Evolutionary conservation across 177 flowering plant species (phyloP), one percentile per base, ranked within the genome.

Genomic region (Vitis hybrid): DNA sequence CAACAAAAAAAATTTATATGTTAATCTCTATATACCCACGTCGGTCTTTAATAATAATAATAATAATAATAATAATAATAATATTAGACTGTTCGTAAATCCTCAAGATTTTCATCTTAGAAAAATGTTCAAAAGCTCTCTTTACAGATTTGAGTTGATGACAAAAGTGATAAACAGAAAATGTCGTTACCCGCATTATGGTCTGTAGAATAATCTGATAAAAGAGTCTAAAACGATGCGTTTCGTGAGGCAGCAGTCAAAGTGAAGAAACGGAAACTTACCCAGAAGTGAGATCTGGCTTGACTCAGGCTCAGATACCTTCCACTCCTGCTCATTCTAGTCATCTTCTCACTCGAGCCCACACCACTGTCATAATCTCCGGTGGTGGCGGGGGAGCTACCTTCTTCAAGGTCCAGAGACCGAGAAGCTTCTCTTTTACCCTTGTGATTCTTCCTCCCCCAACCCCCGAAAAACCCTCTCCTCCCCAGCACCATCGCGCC

Each of bases 251-350:
- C 59, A 21, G 18, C 27, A 11, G 11, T 57, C 18, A 57, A 57
- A 57, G 60, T 17, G 21, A 13, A 58, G 46, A 58, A 15, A 8
- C 32, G 52, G 2, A 32, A 62, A 64, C 74, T 74, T 75, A 86
- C 90, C 87, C 83, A 84, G 67, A 86, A 80, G 50, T 70, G 78
- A 71, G 87, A 55, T 66, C 51, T 74, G 62, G 78, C 49, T 32
- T 63, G 64, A 21, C 77, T 55, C 9, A 73, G 20, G 27, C 59
- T 63, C 58, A 79, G 52, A 63, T 64, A 73, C 67, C 83, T 84
- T 14, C 82, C 79, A 60, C 65, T 57, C 56, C 83, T 80, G 32
- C 32, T 76, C 49, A 73, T 60, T 20, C 27, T 79, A 10, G 70
- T 64, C 63, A 67, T 53, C 71, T 65, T 71, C 35, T 59, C 71